Conservation (phyloP, 805 yeast species). For the Wickerhamomyces strasburgensis region DNA sequence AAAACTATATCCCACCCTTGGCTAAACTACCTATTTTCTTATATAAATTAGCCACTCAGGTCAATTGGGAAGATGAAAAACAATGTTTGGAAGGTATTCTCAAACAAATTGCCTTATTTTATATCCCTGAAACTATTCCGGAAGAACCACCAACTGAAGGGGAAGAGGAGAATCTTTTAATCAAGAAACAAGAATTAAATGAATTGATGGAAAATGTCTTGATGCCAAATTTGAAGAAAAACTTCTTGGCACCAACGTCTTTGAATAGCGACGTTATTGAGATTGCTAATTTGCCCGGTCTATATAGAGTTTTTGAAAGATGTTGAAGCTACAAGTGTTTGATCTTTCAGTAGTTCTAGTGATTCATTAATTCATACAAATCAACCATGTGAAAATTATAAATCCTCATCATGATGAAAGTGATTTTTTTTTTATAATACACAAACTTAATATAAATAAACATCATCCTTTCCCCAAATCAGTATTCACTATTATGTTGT, state of each 20-base stretch:
- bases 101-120: slow-evolving; percentile 63
- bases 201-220: slow-evolving; percentile 48
- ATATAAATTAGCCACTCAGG: slow-evolving; percentile 50
- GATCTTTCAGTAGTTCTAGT: not conserved
- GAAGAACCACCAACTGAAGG: slow-evolving; percentile 23
- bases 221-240: slow-evolving; percentile 59
- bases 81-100: slow-evolving; percentile 63
- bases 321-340: slow-evolving; percentile 39
- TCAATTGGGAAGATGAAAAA: slow-evolving; percentile 66
- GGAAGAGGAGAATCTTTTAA: slow-evolving; percentile 21
- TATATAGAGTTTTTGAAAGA: slow-evolving; percentile 89
- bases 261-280: slow-evolving; percentile 60
- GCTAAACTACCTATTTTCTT: slow-evolving; percentile 64
- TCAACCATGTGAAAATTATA: not conserved
- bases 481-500: too few relatives aligned
- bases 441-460: not conserved
- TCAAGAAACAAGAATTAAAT: slow-evolving; percentile 29
- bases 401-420: not conserved
- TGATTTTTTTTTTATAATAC: not conserved
- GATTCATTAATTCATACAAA: not conserved
- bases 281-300: slow-evolving; percentile 86
- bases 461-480: too few relatives aligned
- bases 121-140: slow-evolving; percentile 55
- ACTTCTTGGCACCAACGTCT: slow-evolving; percentile 58
- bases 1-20: slow-evolving; percentile 57